phyloP scores from a whole-genome alignment of 2,329 filamentous ascomycete genomes.

The Sporothrix mexicana region DNA sequence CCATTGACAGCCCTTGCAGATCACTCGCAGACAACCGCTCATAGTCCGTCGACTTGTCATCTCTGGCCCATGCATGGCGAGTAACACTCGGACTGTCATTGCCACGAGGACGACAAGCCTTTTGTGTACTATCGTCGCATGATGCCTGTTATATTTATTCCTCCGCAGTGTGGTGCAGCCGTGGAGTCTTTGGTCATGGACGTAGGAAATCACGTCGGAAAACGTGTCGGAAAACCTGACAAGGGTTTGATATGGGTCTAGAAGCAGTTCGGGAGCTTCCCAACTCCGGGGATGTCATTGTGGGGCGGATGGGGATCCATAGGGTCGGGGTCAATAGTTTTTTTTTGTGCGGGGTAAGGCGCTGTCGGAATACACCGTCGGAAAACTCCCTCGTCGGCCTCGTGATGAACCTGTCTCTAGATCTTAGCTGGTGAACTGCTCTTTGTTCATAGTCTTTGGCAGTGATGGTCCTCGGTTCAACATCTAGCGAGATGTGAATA shows the following conservation, averaged over 20 bases:
- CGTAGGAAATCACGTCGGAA: conserved; percentile 1
- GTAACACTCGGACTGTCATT: conserved; percentile 12
- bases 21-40: background rate
- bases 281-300: background rate
- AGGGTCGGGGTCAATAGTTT: background rate
- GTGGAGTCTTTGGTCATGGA: background rate
- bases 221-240: conserved; percentile 5
- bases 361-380: conserved; percentile 12
- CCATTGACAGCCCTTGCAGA: background rate
- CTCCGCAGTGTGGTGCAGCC: background rate
- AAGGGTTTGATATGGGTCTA: background rate
- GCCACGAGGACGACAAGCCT: background rate
- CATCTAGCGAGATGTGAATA: background rate
- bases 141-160: background rate
- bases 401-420: background rate
- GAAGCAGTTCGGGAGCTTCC: background rate
- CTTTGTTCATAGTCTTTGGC: background rate
- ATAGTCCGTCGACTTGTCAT: background rate
- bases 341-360: background rate
- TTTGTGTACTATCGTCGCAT: background rate
- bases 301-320: background rate
- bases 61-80: background rate
- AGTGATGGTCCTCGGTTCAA: conserved; percentile 1
- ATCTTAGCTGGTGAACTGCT: background rate
- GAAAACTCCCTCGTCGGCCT: background rate